A percentile compares a stretch with the other conserved stretches of the same genome.
Conservation (phyloP, 129 eudicot genomes). For the Solidago caesia region DNA sequence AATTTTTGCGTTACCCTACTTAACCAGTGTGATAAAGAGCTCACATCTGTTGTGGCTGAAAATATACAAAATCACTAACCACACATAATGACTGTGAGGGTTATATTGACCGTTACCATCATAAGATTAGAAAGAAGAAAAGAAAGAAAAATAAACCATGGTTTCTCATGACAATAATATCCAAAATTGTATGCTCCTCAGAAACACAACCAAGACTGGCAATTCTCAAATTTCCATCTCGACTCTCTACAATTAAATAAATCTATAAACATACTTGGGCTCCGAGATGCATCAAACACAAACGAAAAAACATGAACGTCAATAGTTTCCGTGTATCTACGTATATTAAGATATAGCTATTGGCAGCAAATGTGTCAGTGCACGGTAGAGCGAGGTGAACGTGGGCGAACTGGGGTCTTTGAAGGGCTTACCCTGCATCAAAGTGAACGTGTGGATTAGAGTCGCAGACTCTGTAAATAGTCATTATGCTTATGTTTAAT, state of each 20-base stretch:
- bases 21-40: background rate
- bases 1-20: background rate
- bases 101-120: background rate
- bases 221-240: conserved; percentile 9
- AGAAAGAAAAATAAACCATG: background rate
- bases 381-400: conserved; percentile 59
- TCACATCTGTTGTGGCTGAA: background rate
- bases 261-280: conserved; percentile 21
- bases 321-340: conserved; percentile 16
- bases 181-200: conserved; percentile 25
- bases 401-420: conserved; percentile 91
- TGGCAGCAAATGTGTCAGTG: conserved; percentile 31
- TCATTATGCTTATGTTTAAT: background rate
- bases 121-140: background rate
- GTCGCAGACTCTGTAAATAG: background rate
- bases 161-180: conserved; percentile 6
- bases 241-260: conserved; percentile 26
- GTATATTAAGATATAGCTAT: conserved; percentile 20
- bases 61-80: background rate
- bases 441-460: background rate
- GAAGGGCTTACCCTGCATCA: conserved; percentile 88
- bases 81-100: background rate
- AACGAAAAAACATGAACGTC: conserved; percentile 2
- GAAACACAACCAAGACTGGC: conserved; percentile 1
- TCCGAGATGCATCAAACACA: conserved; percentile 30